A percentile compares a stretch with the other conserved stretches of the same genome.
Evolutionary conservation across 768 basidiomycete genomes (phyloP).

Genomic region (Kwoniella botswanensis): DNA sequence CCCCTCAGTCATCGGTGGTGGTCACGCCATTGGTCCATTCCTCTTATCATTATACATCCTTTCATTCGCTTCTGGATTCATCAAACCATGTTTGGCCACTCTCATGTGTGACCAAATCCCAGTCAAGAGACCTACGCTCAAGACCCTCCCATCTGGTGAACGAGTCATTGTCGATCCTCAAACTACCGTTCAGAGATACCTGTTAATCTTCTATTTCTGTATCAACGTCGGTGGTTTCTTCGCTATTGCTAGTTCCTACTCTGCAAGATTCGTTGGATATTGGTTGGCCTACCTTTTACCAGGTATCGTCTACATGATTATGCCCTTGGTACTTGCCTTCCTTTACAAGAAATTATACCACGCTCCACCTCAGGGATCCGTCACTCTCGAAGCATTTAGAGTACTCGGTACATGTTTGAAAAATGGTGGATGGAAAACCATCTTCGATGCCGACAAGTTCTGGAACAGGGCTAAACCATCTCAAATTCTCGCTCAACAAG

Average conservation of each 20-base stretch:
- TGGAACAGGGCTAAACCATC: conserved; percentile 57
- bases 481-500: conserved; percentile 39
- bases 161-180: conserved; percentile 55
- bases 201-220: conserved; percentile 44
- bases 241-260: conserved; percentile 53
- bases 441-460: conserved; percentile 45
- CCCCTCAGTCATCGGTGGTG: conserved; percentile 40
- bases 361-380: conserved; percentile 56
- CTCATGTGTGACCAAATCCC: conserved; percentile 57
- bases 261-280: conserved; percentile 56
- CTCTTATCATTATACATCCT: conserved; percentile 51
- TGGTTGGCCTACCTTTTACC: conserved; percentile 56
- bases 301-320: conserved; percentile 54
- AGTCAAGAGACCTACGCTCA: conserved; percentile 42
- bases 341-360: conserved; percentile 48
- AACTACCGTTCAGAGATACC: conserved; percentile 47
- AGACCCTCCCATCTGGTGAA: conserved; percentile 45
- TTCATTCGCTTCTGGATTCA: conserved; percentile 54
- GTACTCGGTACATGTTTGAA: conserved; percentile 39
- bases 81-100: conserved; percentile 57
- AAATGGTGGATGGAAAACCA: conserved; percentile 38
- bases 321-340: conserved; percentile 52
- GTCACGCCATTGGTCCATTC: conserved; percentile 46
- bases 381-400: conserved; percentile 48
- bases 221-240: conserved; percentile 58